Conservation (phyloP, 1,284 basidiomycete genomes). For the Cutaneotrichosporon cavernicola region DNA sequence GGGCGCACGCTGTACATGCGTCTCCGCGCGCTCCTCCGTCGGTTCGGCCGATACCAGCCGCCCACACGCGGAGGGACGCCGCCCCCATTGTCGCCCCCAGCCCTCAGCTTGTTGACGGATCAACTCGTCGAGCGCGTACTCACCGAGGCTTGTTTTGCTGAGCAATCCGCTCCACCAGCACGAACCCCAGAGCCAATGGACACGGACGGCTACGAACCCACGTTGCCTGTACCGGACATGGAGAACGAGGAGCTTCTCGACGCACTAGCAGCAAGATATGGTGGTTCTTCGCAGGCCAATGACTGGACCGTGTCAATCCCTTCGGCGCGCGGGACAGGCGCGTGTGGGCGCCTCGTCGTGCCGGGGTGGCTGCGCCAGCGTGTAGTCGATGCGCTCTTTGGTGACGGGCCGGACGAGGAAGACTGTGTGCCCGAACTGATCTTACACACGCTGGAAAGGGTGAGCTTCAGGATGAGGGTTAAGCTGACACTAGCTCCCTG, state of each 20-base stretch:
- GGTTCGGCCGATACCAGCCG: conserved; percentile 59
- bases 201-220: conserved; percentile 3
- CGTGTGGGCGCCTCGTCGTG: conserved; percentile 60
- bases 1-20: conserved; percentile 72
- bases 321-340: conserved; percentile 11
- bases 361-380: conserved; percentile 94
- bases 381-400: conserved; percentile 85
- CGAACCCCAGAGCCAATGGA: conserved; percentile 5
- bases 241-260: conserved; percentile 24
- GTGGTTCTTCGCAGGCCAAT: conserved; percentile 18
- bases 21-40: conserved; percentile 70
- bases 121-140: conserved; percentile 40
- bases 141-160: conserved; percentile 47
- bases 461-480: conserved; percentile 38
- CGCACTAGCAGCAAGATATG: conserved; percentile 25
- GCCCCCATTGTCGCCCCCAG: neutral
- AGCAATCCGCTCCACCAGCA: neutral
- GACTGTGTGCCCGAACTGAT: conserved; percentile 79
- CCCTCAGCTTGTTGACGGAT: conserved; percentile 31
- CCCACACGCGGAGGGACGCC: conserved; percentile 7
- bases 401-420: conserved; percentile 68
- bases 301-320: conserved; percentile 30
- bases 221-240: conserved; percentile 13
- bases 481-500: conserved; percentile 63
- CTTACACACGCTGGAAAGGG: conserved; percentile 73